Conservation (phyloP, 805 yeast genomes). For the Myxozyma monticola region DNA sequence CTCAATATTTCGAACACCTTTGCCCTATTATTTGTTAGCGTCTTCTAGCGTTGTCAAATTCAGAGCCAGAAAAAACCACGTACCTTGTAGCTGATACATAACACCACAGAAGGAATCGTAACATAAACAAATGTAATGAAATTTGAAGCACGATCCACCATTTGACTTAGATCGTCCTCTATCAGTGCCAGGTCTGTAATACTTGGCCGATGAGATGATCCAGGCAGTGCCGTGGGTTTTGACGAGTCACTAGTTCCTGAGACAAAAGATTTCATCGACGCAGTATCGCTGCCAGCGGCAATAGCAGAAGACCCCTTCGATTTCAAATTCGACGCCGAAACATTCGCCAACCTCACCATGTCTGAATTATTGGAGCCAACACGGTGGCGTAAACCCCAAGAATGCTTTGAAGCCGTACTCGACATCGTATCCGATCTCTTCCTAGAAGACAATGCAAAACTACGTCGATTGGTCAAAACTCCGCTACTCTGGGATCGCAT, state of each 20-base stretch:
- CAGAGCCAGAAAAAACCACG: constrained; percentile 11
- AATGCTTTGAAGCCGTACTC: constrained; percentile 1
- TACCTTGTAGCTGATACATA: constrained; percentile 67
- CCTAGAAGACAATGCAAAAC: neutral
- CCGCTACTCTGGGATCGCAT: neutral
- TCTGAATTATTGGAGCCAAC: neutral
- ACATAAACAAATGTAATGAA: constrained; percentile 68
- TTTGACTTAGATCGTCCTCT: constrained; percentile 46
- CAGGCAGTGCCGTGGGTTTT: neutral
- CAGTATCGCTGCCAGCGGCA: constrained; percentile 8
- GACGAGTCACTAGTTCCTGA: constrained; percentile 10
- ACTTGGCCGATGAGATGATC: neutral
- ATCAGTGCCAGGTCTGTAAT: neutral
- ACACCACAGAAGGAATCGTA: constrained; percentile 49
- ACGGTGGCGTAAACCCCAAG: neutral
- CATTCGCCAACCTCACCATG: neutral
- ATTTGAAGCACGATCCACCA: constrained; percentile 74
- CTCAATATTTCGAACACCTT: constrained; percentile 64
- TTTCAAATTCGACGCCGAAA: neutral
- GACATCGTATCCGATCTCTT: neutral
- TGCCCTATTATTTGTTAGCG: constrained; percentile 45
- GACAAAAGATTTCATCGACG: constrained; percentile 11
- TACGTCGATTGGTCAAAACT: neutral
- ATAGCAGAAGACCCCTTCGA: neutral
- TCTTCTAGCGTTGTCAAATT: neutral